Base-by-base conservation (phyloP, 441 rosid species). In the California macrophylla region DNA sequence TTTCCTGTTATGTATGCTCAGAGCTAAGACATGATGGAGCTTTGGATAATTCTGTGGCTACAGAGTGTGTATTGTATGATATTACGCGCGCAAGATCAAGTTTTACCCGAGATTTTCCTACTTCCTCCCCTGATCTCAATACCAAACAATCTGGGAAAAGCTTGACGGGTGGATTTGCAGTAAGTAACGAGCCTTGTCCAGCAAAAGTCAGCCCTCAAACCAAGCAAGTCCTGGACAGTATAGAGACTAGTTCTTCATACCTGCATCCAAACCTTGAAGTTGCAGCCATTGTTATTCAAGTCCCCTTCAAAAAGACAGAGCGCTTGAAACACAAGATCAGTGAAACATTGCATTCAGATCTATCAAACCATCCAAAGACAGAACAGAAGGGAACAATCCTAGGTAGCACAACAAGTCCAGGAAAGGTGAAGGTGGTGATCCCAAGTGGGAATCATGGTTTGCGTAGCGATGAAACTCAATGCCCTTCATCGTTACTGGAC, bases 391-490 rank as follows among this genome's bases (percentile, higher is more conserved):
- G 70, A 24, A 82, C 71, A 56, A 72, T 74, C 6, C 42, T 66
- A 32, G 77, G 76, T 23, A 68, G 66, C 66, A 75, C 71, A 71
- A 75, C 71, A 71, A 76, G 71, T 72, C 68, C 71, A 13, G 93
- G 83, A 40, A 79, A 77, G 58, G 71, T 94, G 69, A 86, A 82
- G 68, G 93, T 90, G 71, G 82, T 89, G 40, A 78, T 94, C 77
- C 97, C 98, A 23, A 79, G 82, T 10, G 98, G 97, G 75, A 85
- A 83, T 80, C 99, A 94, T 20, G 82, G 99, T 70, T 75, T 87
- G 74, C 96, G 98, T 9, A 74, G 54, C 67, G 74, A 77, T 58
- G 85, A 84, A 69, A 79, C 76, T 74, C 52, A 0, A 13, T 86
- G 89, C 66, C 96, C 98, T 71, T 87, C 88, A 8, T 84, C 94